Percentiles rank a stretch among this genome's conserved stretches.
These are phyloP conservation scores for Sporothrix phasma DNA, from an alignment of 2,329 filamentous ascomycete species.

Conservation along the genomic window DNA sequence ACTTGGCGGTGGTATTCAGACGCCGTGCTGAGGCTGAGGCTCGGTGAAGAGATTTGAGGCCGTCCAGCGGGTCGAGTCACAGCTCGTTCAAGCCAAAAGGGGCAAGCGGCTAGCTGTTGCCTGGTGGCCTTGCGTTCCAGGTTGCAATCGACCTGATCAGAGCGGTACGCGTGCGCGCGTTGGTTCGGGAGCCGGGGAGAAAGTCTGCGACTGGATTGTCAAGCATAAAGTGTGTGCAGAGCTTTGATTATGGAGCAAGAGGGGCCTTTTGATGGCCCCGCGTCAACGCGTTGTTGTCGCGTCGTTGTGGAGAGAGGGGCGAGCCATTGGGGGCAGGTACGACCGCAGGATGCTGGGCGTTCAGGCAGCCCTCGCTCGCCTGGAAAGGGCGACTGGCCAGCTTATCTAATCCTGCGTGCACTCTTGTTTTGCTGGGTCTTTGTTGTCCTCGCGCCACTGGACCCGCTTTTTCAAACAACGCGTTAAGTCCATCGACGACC, in stretches of 20 bases:
- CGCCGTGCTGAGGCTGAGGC: not conserved
- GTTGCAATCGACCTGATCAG: not conserved
- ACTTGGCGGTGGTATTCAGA: not conserved
- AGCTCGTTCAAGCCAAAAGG: not conserved
- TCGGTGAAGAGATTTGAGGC: not conserved
- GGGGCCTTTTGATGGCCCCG: not conserved
- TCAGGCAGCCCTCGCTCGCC: not conserved
- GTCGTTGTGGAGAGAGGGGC: conserved; percentile 8
- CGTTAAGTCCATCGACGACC: conserved; percentile 12
- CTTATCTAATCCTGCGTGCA: not conserved
- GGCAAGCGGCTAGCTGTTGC: conserved; percentile 1
- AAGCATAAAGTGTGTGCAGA: conserved; percentile 12
- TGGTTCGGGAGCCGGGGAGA: not conserved
- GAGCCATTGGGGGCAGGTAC: not conserved
- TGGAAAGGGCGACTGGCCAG: not conserved
- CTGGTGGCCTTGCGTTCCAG: conserved; percentile 5
- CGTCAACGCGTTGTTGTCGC: conserved; percentile 12
- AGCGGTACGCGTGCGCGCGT: not conserved
- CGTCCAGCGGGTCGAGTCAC: not conserved
- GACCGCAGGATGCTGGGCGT: not conserved
- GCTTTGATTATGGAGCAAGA: not conserved
- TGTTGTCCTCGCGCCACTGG: conserved; percentile 15
- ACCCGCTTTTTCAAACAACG: conserved; percentile 17
- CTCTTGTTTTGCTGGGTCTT: not conserved
- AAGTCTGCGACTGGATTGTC: not conserved